Conservation (phyloP, 1,284 basidiomycete genomes). For the Lignosus rhinocerotis region DNA sequence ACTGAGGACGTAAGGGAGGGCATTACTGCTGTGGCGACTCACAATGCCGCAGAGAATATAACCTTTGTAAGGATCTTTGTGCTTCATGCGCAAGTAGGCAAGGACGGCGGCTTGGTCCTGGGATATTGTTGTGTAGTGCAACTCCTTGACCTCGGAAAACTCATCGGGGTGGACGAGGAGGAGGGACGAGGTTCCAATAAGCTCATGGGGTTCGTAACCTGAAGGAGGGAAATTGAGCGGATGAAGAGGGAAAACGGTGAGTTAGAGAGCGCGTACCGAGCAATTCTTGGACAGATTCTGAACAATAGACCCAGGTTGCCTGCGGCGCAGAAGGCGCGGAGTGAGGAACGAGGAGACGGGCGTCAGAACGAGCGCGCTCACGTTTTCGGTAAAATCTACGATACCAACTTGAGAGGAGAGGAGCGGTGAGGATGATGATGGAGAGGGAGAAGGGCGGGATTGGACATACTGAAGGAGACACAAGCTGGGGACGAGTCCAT, state of each 20-base stretch:
- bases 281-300: conserved; percentile 69
- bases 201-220: conserved; percentile 73
- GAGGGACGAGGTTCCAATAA: conserved; percentile 63
- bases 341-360: conserved; percentile 16
- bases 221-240: conserved; percentile 5
- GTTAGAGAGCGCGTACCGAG: conserved; percentile 48
- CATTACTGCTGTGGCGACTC: conserved; percentile 32
- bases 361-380: conserved; percentile 33
- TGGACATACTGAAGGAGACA: conserved; percentile 68
- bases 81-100: conserved; percentile 70
- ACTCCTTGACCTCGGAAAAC: conserved; percentile 55
- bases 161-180: conserved; percentile 79
- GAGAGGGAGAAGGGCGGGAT: not conserved
- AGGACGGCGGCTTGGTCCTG: conserved; percentile 76
- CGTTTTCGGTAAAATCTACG: conserved; percentile 72
- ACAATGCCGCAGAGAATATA: conserved; percentile 73
- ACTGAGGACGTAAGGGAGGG: not conserved
- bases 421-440: conserved; percentile 1
- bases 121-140: conserved; percentile 73
- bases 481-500: conserved; percentile 49
- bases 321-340: conserved; percentile 28
- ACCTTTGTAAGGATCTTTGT: conserved; percentile 72
- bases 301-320: conserved; percentile 72
- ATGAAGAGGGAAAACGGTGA: not conserved
- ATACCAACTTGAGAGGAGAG: conserved; percentile 55